Evolutionary conservation across 2,329 filamentous ascomycete species (phyloP), one percentile per base, ranked within the genome.

Genomic region (Fusarium pseudocircinatum): DNA sequence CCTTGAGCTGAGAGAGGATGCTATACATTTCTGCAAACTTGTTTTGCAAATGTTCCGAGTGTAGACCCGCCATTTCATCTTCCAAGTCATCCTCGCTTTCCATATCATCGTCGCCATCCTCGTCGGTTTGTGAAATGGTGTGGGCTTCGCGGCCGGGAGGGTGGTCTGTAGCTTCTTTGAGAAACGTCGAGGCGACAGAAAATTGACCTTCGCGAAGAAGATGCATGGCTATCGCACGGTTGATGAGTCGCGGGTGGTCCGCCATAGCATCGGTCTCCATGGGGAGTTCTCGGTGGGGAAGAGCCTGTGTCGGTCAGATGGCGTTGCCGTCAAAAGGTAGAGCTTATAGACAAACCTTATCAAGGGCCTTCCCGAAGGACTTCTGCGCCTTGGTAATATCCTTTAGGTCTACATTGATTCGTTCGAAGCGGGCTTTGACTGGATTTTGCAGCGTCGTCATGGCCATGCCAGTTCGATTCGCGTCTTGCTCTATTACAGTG

Each of bases 141-240:
- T 62, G 69, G 37, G 46, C 65, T 66, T 69, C 74, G 57, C 39
- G 81, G 67, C 44, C 75, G 43, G 36, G 70, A 44, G 79, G 78
- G n/a, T 83, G 80, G 47, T 85, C 81, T 66, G 85, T 83, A 22
- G 85, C 89, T 85, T 98, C 96, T 20, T 88, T 85, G 54, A 97
- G 89, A 77, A 99, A 98, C 3, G 92, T 94, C 22, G 92, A 91
- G 18, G 96, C 96, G 5, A 97, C 95, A 28, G 87, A 88, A 82
- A 99, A 99, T 79, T 97, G 93, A 54, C 96, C 96, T 83, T 98
- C 96, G 44, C 96, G 93, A 43, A 99, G 88, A 28, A 99, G 88
- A 80, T 99, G 96, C 95, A 98, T 98, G 15, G 94, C 94, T 76
- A 99, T 97, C 12, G 96, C 96, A 63, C 95, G 91, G 83, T 98